Conservation (phyloP, 805 yeast species). For the Hanseniaspora nectarophila region DNA sequence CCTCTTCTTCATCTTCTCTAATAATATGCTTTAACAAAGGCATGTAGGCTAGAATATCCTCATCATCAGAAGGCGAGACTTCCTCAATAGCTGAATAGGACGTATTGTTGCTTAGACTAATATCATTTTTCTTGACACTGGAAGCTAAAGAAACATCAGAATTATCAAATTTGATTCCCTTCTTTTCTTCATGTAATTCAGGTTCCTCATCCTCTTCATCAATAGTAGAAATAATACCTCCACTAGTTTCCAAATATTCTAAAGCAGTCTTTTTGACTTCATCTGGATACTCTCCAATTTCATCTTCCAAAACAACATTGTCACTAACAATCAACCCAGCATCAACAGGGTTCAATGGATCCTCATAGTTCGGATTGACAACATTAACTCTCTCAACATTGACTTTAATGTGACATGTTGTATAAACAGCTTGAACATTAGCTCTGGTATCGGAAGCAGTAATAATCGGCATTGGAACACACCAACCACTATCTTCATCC, state of each 20-base stretch:
- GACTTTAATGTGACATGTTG: conserved; percentile 49
- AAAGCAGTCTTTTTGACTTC: background rate
- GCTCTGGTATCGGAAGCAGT: conserved; percentile 80
- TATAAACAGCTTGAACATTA: conserved; percentile 89
- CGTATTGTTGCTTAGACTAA: background rate
- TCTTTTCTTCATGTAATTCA: conserved; percentile 17
- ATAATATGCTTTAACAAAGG: conserved; percentile 13
- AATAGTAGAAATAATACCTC: conserved; percentile 3
- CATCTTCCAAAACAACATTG: background rate
- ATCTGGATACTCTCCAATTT: background rate
- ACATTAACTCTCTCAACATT: conserved; percentile 12
- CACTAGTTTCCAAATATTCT: background rate
- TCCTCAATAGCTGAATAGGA: conserved; percentile 15
- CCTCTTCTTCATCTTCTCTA: conserved; percentile 16
- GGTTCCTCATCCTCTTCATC: conserved; percentile 11
- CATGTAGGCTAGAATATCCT: conserved; percentile 9
- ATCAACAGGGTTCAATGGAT: background rate
- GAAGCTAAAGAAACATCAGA: background rate
- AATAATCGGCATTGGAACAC: conserved; percentile 88
- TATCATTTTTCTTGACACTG: conserved; percentile 15
- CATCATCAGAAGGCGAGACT: conserved; percentile 11
- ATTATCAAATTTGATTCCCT: conserved; percentile 19
- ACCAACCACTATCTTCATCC: conserved; percentile 85
- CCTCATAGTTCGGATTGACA: conserved; percentile 10
- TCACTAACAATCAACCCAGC: background rate